phyloP scores from a whole-genome alignment of 176 grass and related monocot species.

The Neostapfia colusana region DNA sequence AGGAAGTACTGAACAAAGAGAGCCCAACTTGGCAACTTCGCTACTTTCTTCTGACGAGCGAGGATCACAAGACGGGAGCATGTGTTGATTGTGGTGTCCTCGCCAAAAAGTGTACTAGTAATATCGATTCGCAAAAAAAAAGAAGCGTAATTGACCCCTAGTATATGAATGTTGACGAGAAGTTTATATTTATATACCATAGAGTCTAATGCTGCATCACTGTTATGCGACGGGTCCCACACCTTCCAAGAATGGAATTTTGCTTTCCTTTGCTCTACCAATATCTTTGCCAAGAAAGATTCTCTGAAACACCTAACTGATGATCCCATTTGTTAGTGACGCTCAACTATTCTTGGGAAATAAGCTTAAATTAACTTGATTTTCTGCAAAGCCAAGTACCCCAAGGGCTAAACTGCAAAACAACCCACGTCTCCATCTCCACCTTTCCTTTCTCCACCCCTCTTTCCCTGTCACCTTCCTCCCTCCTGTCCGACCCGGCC shows the following conservation, averaged over 20 bases:
- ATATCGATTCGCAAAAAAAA: no score
- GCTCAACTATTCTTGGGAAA: neutral
- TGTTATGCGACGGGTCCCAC: neutral
- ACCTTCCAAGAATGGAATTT: neutral
- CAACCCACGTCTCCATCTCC: neutral
- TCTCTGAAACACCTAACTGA: neutral
- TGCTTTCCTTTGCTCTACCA: neutral
- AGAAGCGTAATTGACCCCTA: no score
- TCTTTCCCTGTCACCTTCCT: neutral
- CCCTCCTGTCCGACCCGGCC: constrained; percentile 10
- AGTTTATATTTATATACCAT: no score
- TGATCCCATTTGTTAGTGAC: neutral
- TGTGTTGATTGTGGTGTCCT: neutral
- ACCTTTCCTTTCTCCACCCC: neutral
- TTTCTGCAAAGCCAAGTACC: neutral
- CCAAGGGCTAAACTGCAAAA: neutral
- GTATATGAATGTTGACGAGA: no score
- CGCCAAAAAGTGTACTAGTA: no score
- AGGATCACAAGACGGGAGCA: neutral
- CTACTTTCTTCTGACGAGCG: neutral
- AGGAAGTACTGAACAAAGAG: neutral
- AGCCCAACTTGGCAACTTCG: neutral
- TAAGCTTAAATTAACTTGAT: neutral
- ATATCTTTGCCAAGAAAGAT: neutral
- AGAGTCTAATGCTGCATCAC: neutral